These are phyloP conservation scores for Fistulifera pelliculosa DNA, from an alignment of 108 stramenopile genomes.

Conservation along the genomic window DNA sequence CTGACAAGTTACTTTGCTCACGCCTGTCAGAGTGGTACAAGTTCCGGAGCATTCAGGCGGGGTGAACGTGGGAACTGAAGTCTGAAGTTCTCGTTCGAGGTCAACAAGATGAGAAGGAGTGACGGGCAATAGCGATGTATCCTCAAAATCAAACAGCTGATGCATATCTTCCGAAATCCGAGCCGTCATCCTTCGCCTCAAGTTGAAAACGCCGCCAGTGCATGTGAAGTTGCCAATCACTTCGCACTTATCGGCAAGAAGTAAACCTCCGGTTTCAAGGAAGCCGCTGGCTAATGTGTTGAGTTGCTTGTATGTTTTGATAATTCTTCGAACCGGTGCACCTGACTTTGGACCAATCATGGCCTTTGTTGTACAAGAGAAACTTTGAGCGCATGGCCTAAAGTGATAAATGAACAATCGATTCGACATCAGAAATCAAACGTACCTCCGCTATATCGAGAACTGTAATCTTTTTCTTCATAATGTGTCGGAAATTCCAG, in stretches of 20 bases:
- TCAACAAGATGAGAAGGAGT: constrained; percentile 6
- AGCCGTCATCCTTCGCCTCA: neutral
- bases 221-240: constrained; percentile 4
- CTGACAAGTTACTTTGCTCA: constrained; percentile 10
- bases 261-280: constrained; percentile 8
- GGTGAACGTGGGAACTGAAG: neutral
- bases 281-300: constrained; percentile 8
- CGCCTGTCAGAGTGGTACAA: neutral
- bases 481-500: constrained; percentile 18
- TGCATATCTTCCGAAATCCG: constrained; percentile 13
- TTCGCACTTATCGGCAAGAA: constrained; percentile 14
- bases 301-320: constrained; percentile 9
- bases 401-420: too few species aligned
- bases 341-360: constrained; percentile 1
- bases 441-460: constrained; percentile 21
- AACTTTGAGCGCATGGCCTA: too few species aligned
- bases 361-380: too few species aligned
- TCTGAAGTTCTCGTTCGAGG: neutral
- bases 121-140: constrained; percentile 7
- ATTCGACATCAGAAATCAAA: too few species aligned
- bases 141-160: constrained; percentile 14
- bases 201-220: neutral
- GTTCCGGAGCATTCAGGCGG: neutral
- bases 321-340: constrained; percentile 9
- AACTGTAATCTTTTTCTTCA: constrained; percentile 10